A percentile compares a stretch with the other conserved stretches of the same genome.
Conservation (phyloP, 768 basidiomycete genomes). For the Lactifluus subvellereus region DNA sequence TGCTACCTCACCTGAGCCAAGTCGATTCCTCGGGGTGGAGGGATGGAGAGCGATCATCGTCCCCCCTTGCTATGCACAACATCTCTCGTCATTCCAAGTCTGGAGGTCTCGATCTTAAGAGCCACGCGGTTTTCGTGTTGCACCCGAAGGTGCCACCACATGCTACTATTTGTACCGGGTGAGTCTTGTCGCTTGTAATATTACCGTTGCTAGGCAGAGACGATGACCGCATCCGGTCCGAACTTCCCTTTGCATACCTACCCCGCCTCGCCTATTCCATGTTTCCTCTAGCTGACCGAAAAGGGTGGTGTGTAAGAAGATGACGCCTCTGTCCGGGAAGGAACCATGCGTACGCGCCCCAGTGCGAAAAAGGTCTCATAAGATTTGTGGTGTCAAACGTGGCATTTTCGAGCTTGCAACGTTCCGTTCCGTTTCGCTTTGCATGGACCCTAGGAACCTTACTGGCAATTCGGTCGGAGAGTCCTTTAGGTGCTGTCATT, state of each 20-base stretch:
- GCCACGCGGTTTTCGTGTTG: neutral
- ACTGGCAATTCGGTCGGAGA: neutral
- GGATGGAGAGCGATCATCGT: neutral
- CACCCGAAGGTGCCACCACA: neutral
- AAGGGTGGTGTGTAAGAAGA: neutral
- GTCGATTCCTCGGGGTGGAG: neutral
- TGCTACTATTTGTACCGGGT: neutral
- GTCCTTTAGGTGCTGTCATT: neutral
- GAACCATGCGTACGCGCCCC: neutral
- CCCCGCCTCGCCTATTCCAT: neutral
- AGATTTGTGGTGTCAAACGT: neutral
- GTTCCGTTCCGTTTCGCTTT: neutral
- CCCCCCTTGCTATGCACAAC: neutral
- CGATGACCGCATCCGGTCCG: too few relatives aligned
- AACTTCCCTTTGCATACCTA: neutral
- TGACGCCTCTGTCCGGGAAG: neutral
- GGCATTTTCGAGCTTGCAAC: neutral
- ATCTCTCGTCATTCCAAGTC: neutral
- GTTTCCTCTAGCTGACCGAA: neutral
- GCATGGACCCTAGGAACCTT: neutral
- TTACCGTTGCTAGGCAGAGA: neutral
- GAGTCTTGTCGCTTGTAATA: neutral
- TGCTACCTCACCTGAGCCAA: neutral
- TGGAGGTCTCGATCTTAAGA: neutral
- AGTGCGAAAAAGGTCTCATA: neutral